Conservation (phyloP, 2,329 filamentous ascomycete genomes). For the Aspergillus luchuensis region DNA sequence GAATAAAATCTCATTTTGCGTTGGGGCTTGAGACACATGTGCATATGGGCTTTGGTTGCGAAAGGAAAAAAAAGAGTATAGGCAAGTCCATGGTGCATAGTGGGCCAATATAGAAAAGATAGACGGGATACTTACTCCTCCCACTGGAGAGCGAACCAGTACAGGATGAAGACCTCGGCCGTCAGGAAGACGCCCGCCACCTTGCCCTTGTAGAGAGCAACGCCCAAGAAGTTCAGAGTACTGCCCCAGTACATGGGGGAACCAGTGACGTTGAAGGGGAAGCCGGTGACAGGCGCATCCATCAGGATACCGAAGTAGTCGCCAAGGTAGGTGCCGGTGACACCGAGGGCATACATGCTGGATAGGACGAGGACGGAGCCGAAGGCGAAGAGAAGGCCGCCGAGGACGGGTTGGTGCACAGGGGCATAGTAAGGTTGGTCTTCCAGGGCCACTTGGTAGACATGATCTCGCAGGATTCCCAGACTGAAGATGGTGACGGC, state of each 20-base stretch:
- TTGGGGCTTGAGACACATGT: neutral
- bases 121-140: constrained; percentile 65
- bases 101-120: neutral
- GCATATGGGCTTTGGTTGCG: neutral
- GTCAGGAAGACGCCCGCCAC: constrained; percentile 82
- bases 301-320: constrained; percentile 99
- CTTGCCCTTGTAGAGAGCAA: constrained; percentile 80
- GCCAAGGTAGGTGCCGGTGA: constrained; percentile 94
- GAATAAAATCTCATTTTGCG: neutral
- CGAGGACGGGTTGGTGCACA: constrained; percentile 66
- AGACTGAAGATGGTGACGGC: constrained; percentile 88
- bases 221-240: constrained; percentile 88
- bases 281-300: constrained; percentile 90
- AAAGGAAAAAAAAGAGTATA: neutral
- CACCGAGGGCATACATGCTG: constrained; percentile 87
- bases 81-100: neutral
- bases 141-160: constrained; percentile 77
- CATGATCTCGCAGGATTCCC: constrained; percentile 81
- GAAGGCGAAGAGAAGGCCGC: constrained; percentile 68
- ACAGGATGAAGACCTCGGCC: constrained; percentile 72
- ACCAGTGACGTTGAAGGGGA: constrained; percentile 89
- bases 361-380: constrained; percentile 86
- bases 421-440: constrained; percentile 73
- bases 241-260: constrained; percentile 97
- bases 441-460: constrained; percentile 82